These are phyloP conservation scores for Gomphus sp. DNA, from an alignment of 1,284 basidiomycete species.

Conservation along the genomic window DNA sequence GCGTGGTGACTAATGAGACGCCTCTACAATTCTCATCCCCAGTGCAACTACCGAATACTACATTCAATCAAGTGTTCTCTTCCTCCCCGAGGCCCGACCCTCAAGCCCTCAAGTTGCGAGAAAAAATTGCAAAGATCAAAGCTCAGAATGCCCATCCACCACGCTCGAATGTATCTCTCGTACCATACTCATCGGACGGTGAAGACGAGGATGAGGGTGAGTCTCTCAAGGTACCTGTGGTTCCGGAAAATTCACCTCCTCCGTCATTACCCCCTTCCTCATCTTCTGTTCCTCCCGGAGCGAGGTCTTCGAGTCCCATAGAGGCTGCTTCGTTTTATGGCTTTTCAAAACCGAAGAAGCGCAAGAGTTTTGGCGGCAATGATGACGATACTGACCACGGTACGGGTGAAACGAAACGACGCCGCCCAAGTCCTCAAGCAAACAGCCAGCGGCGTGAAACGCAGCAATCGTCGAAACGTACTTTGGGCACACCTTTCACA, in stretches of 20 bases:
- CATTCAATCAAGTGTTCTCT: background rate
- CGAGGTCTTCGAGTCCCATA: constrained; percentile 3
- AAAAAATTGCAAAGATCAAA: constrained; percentile 1
- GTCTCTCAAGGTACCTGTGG: constrained; percentile 14
- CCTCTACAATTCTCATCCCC: constrained; percentile 10
- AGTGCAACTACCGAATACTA: background rate
- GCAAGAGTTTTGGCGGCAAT: constrained; percentile 28
- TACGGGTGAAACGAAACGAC: constrained; percentile 1
- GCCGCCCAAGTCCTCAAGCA: background rate
- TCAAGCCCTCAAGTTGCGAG: background rate
- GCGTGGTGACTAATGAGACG: constrained; percentile 23
- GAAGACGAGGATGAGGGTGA: constrained; percentile 40
- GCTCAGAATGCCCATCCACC: constrained; percentile 28
- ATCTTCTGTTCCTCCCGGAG: constrained; percentile 4
- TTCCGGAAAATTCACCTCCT: constrained; percentile 11
- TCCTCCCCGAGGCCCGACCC: constrained; percentile 1
- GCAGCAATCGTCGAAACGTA: background rate
- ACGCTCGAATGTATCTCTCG: constrained; percentile 19
- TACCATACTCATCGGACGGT: constrained; percentile 20
- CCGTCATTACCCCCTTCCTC: constrained; percentile 16
- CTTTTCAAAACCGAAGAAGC: constrained; percentile 25
- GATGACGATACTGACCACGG: constrained; percentile 18
- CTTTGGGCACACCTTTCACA: constrained; percentile 25
- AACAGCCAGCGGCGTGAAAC: background rate
- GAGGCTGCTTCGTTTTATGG: constrained; percentile 12